Conservation (phyloP, 352 stramenopile species). For the Phytopythium montanum region DNA sequence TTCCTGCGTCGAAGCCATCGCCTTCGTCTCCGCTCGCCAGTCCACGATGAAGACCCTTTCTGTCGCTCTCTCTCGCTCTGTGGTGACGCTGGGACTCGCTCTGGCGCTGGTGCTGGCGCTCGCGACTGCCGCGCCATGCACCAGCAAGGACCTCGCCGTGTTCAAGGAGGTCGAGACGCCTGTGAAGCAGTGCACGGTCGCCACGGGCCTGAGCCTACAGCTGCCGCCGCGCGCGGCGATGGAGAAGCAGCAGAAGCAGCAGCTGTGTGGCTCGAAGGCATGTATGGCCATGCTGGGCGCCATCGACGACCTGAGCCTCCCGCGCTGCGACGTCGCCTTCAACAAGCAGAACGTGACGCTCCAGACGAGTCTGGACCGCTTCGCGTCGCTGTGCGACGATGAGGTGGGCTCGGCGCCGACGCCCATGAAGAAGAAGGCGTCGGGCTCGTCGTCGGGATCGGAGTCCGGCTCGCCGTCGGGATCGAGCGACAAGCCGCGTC, state of each 20-base stretch:
- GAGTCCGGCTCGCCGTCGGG: constrained; percentile 13
- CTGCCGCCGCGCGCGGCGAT: constrained; percentile 35
- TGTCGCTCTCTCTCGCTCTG: background rate
- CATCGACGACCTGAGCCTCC: constrained; percentile 55
- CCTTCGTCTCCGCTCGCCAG: background rate
- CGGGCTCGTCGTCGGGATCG: constrained; percentile 17
- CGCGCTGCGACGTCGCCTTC: constrained; percentile 41
- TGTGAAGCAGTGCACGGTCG: constrained; percentile 34
- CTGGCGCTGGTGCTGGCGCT: constrained; percentile 11
- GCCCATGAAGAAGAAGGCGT: constrained; percentile 42
- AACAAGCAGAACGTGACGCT: constrained; percentile 51
- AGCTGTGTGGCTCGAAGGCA: constrained; percentile 35
- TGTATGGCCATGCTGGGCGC: constrained; percentile 53
- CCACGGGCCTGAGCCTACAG: constrained; percentile 33
- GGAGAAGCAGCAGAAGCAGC: constrained; percentile 18
- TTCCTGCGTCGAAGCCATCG: background rate
- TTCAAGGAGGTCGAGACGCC: constrained; percentile 37
- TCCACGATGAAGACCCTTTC: background rate
- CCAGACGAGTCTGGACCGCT: constrained; percentile 39
- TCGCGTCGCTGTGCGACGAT: constrained; percentile 47
- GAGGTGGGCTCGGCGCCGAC: constrained; percentile 22
- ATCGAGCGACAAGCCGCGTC: constrained; percentile 10
- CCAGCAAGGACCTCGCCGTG: constrained; percentile 32
- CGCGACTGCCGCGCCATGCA: constrained; percentile 19
- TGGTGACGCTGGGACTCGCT: constrained; percentile 1